Percentiles rank a stretch among this genome's conserved stretches.
Evolutionary conservation across 2,329 filamentous ascomycete species (phyloP).

Genomic region (Paramyrothecium sp.): DNA sequence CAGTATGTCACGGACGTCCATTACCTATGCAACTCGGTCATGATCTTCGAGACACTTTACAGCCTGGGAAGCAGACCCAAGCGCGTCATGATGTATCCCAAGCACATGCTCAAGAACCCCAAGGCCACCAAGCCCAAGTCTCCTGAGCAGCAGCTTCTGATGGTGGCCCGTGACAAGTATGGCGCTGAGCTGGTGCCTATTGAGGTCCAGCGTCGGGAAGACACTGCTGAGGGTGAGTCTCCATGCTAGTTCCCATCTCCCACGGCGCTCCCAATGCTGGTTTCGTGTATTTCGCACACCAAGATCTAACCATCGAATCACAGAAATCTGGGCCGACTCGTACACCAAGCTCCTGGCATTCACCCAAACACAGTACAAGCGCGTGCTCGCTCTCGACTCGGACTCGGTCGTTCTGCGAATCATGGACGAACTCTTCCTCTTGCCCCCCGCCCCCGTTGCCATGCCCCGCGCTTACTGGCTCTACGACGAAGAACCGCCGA

Average conservation of each 20-base stretch:
- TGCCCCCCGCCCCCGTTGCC: not conserved
- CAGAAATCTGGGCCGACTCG: constrained; percentile 1
- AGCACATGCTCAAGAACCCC: constrained; percentile 25
- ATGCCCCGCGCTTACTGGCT: constrained; percentile 3
- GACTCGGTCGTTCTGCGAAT: not conserved
- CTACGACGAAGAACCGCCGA: not conserved
- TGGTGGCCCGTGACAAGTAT: constrained; percentile 37
- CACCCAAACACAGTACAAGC: not conserved
- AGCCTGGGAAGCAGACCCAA: constrained; percentile 36
- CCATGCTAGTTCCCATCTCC: not conserved
- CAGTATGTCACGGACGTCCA: constrained; percentile 41
- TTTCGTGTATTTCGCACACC: no score
- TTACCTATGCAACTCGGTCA: constrained; percentile 44
- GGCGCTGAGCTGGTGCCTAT: constrained; percentile 37
- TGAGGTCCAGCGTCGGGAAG: constrained; percentile 29
- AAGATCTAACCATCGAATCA: no score
- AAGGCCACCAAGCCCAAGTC: constrained; percentile 20
- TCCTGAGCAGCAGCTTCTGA: constrained; percentile 27
- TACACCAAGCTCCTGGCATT: constrained; percentile 1
- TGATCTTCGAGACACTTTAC: constrained; percentile 42
- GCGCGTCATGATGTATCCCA: constrained; percentile 41
- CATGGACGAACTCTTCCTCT: constrained; percentile 3
- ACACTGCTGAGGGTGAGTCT: constrained; percentile 26
- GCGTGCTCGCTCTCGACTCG: not conserved
- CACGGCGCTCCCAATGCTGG: not conserved